phyloP scores from a whole-genome alignment of 345 rosid genomes.

The Chamaenerion angustifolium region DNA sequence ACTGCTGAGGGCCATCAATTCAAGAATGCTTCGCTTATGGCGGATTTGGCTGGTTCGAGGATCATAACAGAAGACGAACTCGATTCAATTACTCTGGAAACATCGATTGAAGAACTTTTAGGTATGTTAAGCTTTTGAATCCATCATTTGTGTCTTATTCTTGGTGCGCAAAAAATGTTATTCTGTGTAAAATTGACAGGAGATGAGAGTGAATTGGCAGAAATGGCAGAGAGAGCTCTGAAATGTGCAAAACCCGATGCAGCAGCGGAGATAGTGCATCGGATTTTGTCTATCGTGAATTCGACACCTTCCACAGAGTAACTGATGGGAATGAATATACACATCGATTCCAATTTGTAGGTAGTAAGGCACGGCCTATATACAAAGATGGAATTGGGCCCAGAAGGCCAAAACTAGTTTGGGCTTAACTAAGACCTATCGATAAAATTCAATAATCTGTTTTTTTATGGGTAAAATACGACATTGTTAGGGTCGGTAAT shows the following conservation, averaged over 20 bases:
- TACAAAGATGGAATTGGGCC: no score
- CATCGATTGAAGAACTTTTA: slow-evolving; percentile 52
- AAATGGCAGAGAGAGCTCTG: slow-evolving; percentile 59
- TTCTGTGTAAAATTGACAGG: slow-evolving; percentile 26
- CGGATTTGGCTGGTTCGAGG: slow-evolving; percentile 61
- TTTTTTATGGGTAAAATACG: no score
- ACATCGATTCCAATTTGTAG: no score
- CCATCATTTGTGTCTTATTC: slow-evolving; percentile 4
- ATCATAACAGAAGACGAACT: slow-evolving; percentile 80
- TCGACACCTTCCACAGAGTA: slow-evolving; percentile 5
- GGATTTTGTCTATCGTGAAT: slow-evolving; percentile 36
- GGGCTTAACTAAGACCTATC: no score
- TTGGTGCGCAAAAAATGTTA: slow-evolving; percentile 21
- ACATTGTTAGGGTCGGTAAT: no score
- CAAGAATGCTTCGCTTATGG: slow-evolving; percentile 64
- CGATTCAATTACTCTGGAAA: slow-evolving; percentile 56
- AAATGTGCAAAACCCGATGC: slow-evolving; percentile 65
- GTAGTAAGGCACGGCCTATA: no score
- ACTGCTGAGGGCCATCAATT: slow-evolving; percentile 63
- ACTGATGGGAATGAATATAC: no score
- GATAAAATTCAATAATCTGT: no score
- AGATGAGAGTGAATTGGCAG: slow-evolving; percentile 35
- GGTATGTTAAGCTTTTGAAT: slow-evolving; percentile 20
- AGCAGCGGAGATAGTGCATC: slow-evolving; percentile 40
- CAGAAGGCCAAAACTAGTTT: no score